Conservation (phyloP, 768 basidiomycete species). For the Gautieria morchelliformis region DNA sequence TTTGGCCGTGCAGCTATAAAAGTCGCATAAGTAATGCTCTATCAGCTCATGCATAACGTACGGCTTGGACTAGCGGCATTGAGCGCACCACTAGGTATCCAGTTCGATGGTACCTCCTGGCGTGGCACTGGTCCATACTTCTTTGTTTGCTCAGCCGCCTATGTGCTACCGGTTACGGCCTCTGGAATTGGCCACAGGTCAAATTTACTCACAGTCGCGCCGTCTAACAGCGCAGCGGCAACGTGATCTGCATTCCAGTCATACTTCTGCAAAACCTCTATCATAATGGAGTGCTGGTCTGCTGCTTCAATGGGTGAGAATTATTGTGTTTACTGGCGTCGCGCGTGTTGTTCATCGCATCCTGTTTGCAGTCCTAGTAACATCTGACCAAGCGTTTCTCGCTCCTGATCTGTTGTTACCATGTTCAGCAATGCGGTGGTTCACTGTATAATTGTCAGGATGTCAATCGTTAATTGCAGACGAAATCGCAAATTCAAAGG, state of each 20-base stretch:
- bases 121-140: not conserved
- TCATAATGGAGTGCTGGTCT: not conserved
- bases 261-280: constrained; percentile 2
- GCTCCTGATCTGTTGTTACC: not conserved
- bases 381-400: not conserved
- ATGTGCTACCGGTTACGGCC: not conserved
- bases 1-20: constrained; percentile 5
- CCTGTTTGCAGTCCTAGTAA: not conserved
- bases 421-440: not conserved
- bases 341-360: constrained; percentile 1
- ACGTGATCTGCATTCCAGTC: constrained; percentile 8
- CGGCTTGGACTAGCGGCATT: constrained; percentile 2
- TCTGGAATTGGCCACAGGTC: not conserved
- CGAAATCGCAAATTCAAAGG: too few relatives aligned
- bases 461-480: too few relatives aligned
- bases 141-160: not conserved
- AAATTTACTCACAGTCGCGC: not conserved
- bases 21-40: not conserved
- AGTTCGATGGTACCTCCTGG: not conserved
- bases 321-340: constrained; percentile 2
- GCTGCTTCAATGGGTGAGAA: not conserved
- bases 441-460: too few relatives aligned
- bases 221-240: constrained; percentile 3
- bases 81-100: not conserved
- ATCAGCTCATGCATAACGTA: not conserved